These are phyloP conservation scores for Chrysophaeum taylorii DNA, from an alignment of 352 stramenopile genomes.

Conservation along the genomic window DNA sequence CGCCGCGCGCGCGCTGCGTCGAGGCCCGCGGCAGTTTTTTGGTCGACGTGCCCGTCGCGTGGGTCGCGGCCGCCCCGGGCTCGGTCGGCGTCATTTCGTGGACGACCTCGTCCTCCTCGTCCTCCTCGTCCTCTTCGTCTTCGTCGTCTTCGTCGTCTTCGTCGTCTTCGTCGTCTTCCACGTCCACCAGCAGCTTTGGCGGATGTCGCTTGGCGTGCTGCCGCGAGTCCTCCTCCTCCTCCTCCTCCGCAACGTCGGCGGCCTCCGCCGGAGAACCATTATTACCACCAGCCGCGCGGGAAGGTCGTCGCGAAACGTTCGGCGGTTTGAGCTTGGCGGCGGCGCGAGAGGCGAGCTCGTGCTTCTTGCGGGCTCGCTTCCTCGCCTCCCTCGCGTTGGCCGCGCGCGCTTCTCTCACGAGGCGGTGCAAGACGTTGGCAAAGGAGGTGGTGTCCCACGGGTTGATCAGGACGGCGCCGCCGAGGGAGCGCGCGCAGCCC, in stretches of 20 bases:
- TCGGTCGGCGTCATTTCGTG: background rate
- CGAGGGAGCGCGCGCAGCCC: conserved; percentile 26
- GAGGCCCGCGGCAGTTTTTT: background rate
- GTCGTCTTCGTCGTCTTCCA: background rate
- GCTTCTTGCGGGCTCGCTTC: no score
- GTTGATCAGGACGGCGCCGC: conserved; percentile 31
- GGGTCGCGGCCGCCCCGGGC: background rate
- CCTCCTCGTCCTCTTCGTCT: background rate
- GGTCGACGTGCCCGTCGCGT: background rate
- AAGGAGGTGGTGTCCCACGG: conserved; percentile 27
- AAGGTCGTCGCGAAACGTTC: no score
- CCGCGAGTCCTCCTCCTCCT: conserved; percentile 8
- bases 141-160: background rate
- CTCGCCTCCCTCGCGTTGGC: no score
- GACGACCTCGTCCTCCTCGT: background rate
- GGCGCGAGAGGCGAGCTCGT: no score
- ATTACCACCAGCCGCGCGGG: no score
- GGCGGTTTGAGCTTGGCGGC: no score
- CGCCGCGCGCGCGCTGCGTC: background rate
- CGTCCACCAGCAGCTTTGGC: background rate
- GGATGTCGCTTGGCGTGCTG: background rate
- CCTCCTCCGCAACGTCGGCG: conserved; percentile 24
- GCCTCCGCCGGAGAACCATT: conserved; percentile 14
- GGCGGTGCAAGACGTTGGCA: background rate
- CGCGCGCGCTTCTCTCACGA: no score